Evolutionary conservation across 1,139 yeast genomes (phyloP).

Genomic region (Yamadazyma aaseri): DNA sequence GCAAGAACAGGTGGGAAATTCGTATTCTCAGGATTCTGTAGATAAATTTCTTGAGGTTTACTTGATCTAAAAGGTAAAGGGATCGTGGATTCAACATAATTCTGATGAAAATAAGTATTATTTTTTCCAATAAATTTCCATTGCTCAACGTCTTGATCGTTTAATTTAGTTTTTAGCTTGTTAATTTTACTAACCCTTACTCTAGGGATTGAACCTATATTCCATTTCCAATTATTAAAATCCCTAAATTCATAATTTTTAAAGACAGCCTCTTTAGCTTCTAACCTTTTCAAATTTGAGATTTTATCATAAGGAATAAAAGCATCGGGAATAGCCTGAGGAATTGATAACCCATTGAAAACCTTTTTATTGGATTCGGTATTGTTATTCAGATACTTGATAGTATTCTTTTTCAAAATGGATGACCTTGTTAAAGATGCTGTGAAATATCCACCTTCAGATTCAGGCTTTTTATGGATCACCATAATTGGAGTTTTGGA

Average conservation of each 20-base stretch:
- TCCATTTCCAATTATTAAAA: slow-evolving; percentile 32
- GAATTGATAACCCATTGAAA: slow-evolving; percentile 29
- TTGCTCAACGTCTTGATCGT: slow-evolving; percentile 19
- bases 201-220: slow-evolving; percentile 48
- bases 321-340: slow-evolving; percentile 23
- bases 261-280: slow-evolving; percentile 15
- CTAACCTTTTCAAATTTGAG: slow-evolving; percentile 11
- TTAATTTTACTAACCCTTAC: slow-evolving; percentile 22
- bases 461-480: slow-evolving; percentile 25
- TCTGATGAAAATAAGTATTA: slow-evolving; percentile 33
- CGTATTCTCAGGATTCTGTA: slow-evolving; percentile 19
- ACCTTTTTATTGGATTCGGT: slow-evolving; percentile 8
- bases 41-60: slow-evolving; percentile 31
- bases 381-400: slow-evolving; percentile 7
- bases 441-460: slow-evolving; percentile 33
- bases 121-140: slow-evolving; percentile 27
- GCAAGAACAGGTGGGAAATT: slow-evolving; percentile 44
- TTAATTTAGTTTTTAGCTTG: slow-evolving; percentile 18
- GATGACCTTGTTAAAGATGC: slow-evolving; percentile 19
- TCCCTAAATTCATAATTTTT: slow-evolving; percentile 34
- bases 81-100: slow-evolving; percentile 18
- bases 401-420: slow-evolving; percentile 13
- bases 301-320: slow-evolving; percentile 24
- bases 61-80: slow-evolving; percentile 16
- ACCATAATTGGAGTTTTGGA: slow-evolving; percentile 27